Evolutionary conservation across 2,329 filamentous ascomycete species (phyloP), one percentile per base, ranked within the genome.

Genomic region (Fusarium abutilonis): DNA sequence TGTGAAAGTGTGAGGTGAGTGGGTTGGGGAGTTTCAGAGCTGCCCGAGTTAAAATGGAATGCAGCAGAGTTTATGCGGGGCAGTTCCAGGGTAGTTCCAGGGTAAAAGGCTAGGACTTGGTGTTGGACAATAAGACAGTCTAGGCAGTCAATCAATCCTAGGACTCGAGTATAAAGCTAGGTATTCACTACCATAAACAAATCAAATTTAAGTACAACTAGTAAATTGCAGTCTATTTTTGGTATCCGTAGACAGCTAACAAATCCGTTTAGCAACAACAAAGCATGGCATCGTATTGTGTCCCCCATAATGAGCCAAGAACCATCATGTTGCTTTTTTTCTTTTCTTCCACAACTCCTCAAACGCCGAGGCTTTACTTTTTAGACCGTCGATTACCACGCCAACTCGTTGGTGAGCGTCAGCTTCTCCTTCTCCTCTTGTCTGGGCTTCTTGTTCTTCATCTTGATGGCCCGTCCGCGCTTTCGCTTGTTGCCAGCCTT

Each of bases 391-490:
- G 46, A 51, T 69, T 73, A 79, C 77, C 78, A 80, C n/a, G 72
- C 71, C 54, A 80, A 67, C 56, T 79, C 75, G 72, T 80, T 76
- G 58, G 77, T 77, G 39, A 80, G 67, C 41, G 70, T 72, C 64
- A 77, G 66, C 75, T 79, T 79, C 70, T 77, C 73, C 72, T 94
- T 92, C 78, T 92, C 84, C 76, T 87, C 83, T 83, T 87, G 75
- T 67, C 78, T 77, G 69, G 73, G 72, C 64, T 75, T 73, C 76
- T 79, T 79, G 74, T 62, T 74, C 69, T 78, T 78, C 72, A 80
- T 77, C 74, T 81, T 82, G 65, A 79, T 75, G 36, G 76, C 81
- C 26, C 75, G 73, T 59, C 78, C 81, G 57, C 81, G 80, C 79
- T 84, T 83, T 69, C 82, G 77, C 77, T 84, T 85, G 46, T 83